A percentile compares a stretch with the other conserved stretches of the same genome.
These are phyloP conservation scores for Botryosphaeria agaves DNA, from an alignment of 2,329 filamentous ascomycete species.

Conservation along the genomic window DNA sequence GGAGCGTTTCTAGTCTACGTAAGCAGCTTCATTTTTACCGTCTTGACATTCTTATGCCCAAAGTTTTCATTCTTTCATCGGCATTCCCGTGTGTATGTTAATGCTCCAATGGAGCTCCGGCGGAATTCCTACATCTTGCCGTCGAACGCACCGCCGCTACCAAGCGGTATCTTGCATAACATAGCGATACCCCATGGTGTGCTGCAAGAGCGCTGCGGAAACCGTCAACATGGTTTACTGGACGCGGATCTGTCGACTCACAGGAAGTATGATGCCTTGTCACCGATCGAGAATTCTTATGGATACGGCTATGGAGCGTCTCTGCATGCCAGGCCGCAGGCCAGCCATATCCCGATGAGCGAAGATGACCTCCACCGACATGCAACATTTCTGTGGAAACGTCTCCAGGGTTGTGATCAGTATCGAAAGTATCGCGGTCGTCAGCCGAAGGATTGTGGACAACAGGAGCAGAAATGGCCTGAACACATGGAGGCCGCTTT, in stretches of 20 bases:
- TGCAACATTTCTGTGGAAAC: constrained; percentile 13
- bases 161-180: constrained; percentile 7
- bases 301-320: constrained; percentile 5
- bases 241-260: constrained; percentile 5
- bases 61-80: constrained; percentile 6
- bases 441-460: constrained; percentile 16
- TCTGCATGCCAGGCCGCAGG: no score
- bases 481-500: constrained; percentile 30
- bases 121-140: constrained; percentile 22
- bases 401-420: constrained; percentile 17
- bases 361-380: constrained; percentile 1
- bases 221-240: constrained; percentile 18
- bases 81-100: constrained; percentile 14
- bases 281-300: constrained; percentile 11
- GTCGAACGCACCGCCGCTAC: constrained; percentile 22
- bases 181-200: constrained; percentile 13
- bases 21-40: no score
- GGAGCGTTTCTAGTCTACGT: constrained; percentile 5
- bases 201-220: constrained; percentile 24
- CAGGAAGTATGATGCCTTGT: constrained; percentile 13
- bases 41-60: constrained; percentile 23
- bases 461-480: constrained; percentile 25
- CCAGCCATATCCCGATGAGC: no score
- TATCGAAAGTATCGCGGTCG: constrained; percentile 29
- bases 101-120: constrained; percentile 11